Conservation (phyloP, 2,329 filamentous ascomycete genomes). For the Knufia petricola region DNA sequence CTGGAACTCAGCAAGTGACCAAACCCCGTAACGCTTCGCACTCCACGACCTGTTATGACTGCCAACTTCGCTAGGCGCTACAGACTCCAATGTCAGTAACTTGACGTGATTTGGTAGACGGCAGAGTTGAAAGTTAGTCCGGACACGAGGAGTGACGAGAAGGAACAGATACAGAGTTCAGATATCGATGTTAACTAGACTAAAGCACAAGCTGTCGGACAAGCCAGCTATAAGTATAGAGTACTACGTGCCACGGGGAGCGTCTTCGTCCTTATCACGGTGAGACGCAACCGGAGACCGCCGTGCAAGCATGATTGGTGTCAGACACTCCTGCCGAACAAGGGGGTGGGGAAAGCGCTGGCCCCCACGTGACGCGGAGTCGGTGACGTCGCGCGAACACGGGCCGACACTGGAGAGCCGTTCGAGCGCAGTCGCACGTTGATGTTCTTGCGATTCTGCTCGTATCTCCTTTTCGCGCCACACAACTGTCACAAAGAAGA, state of each 20-base stretch:
- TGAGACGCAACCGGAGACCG: neutral
- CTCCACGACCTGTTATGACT: too few species aligned
- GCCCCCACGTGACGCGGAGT: neutral
- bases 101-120: too few species aligned
- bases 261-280: neutral
- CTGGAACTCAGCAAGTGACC: too few species aligned
- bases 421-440: too few species aligned
- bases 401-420: neutral
- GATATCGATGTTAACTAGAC: neutral
- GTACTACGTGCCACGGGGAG: neutral
- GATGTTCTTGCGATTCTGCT: neutral
- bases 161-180: too few species aligned
- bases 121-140: too few species aligned
- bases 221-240: neutral
- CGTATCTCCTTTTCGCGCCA: neutral
- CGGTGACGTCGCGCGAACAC: neutral
- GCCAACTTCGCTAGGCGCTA: too few species aligned
- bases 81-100: too few species aligned
- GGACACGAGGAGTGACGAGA: too few species aligned
- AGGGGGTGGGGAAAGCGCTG: too few species aligned
- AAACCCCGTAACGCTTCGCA: too few species aligned
- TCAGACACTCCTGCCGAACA: neutral
- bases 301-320: neutral
- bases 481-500: too few species aligned
- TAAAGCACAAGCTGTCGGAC: neutral